Percentiles rank a stretch among this genome's conserved stretches.
These are phyloP conservation scores for Colletotrichum orchidophilum DNA, from an alignment of 2,329 filamentous ascomycete species.

Conservation along the genomic window DNA sequence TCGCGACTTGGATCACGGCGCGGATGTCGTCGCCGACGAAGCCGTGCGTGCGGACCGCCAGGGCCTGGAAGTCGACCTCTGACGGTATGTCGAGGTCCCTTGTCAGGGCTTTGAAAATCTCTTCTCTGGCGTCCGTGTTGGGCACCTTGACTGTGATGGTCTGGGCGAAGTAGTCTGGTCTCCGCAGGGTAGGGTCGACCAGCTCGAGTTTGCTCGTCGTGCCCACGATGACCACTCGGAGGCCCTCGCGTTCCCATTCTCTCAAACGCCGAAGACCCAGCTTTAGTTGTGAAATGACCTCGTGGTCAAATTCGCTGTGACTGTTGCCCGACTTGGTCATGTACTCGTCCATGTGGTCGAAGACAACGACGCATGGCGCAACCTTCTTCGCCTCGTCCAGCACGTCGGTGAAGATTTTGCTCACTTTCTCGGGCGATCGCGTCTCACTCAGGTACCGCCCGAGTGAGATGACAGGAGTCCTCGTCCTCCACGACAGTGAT, in stretches of 20 bases:
- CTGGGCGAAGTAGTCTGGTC: slow-evolving; percentile 80
- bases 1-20: slow-evolving; percentile 62
- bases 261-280: slow-evolving; percentile 87
- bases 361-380: slow-evolving; percentile 89
- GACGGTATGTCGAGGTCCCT: slow-evolving; percentile 69
- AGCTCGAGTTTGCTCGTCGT: slow-evolving; percentile 91
- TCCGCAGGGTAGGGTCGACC: slow-evolving; percentile 80
- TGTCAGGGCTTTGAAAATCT: slow-evolving; percentile 81
- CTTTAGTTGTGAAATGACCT: slow-evolving; percentile 84
- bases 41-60: slow-evolving; percentile 88
- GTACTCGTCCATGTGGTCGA: slow-evolving; percentile 86
- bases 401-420: slow-evolving; percentile 50
- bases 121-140: slow-evolving; percentile 77
- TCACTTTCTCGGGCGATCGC: slow-evolving; percentile 45
- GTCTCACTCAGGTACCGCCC: slow-evolving; percentile 46
- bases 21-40: slow-evolving; percentile 93
- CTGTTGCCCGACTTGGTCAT: slow-evolving; percentile 88
- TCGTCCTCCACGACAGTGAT: slow-evolving; percentile 76
- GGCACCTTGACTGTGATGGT: slow-evolving; percentile 91
- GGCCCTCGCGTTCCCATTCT: slow-evolving; percentile 73
- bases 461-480: slow-evolving; percentile 75
- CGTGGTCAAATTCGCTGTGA: slow-evolving; percentile 88
- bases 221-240: slow-evolving; percentile 87
- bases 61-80: slow-evolving; percentile 76
- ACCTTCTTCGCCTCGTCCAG: slow-evolving; percentile 83